phyloP scores from a whole-genome alignment of 495 filamentous ascomycete genomes.

The Neurospora terricola region DNA sequence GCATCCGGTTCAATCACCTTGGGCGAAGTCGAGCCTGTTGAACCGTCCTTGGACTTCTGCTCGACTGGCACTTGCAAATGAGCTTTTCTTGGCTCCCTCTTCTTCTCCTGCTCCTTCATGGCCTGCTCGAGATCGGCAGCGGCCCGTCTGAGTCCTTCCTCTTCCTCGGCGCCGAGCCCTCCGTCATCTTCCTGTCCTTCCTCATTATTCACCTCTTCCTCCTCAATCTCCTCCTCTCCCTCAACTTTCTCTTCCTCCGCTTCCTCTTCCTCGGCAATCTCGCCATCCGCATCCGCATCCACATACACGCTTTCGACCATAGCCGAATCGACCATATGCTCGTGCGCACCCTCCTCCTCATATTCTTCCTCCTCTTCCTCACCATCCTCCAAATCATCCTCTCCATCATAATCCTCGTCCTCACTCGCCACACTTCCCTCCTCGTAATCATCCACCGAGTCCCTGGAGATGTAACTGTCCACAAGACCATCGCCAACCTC shows the following conservation, averaged over 20 bases:
- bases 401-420: slow-evolving; percentile 29
- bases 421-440: slow-evolving; percentile 36
- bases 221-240: background rate
- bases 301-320: slow-evolving; percentile 21
- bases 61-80: background rate
- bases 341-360: slow-evolving; percentile 16
- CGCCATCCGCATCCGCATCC: slow-evolving; percentile 29
- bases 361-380: slow-evolving; percentile 27
- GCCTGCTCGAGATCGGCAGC: background rate
- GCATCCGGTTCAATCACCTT: slow-evolving; percentile 22
- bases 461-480: slow-evolving; percentile 51
- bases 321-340: slow-evolving; percentile 15
- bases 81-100: background rate
- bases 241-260: slow-evolving; percentile 15
- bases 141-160: background rate
- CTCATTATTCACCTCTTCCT: background rate
- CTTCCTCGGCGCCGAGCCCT: background rate
- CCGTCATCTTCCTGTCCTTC: background rate
- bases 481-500: slow-evolving; percentile 34
- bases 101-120: background rate
- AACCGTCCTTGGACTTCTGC: background rate
- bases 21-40: slow-evolving; percentile 3
- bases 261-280: slow-evolving; percentile 29
- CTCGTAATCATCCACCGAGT: slow-evolving; percentile 39
- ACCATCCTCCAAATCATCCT: slow-evolving; percentile 21